Evolutionary conservation across 1,139 yeast genomes (phyloP), one percentile per base, ranked within the genome.

Genomic region (Meyerozyma athensensis): DNA sequence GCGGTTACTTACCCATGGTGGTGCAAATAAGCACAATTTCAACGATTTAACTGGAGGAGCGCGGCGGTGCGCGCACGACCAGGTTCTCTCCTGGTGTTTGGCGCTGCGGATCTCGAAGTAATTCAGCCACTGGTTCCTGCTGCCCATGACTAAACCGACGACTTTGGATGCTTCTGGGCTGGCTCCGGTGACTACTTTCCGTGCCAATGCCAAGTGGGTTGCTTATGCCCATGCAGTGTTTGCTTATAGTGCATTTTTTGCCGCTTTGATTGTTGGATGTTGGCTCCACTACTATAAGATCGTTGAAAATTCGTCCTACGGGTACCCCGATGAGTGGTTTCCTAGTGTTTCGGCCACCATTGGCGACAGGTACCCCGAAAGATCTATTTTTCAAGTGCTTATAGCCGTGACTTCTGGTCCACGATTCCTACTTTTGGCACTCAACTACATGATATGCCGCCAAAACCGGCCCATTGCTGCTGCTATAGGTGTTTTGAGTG

Each of bases 281-380:
- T 67, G 67, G 42, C 68, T 89, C 12, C 97, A 89, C 59, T 89
- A 81, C 58, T 67, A 83, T 44, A 90, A 92, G 58, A 92, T 92
- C 53, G 96, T 92, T 9, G 71, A 81, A 51, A 92, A 92, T 58
- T 83, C 92, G 33, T 77, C 79, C 44, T 90, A 70, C 54, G 95
- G 96, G 0, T 92, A 86, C 55, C 98, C 98, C 1, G 94, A 89
- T 42, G 98, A 92, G 61, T 92, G 98, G 98, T 90, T 92, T 54
- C 98, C 98, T 1, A 83, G 95, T 51, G 98, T 92, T 2, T 84
- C 95, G 22, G 97, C 98, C 1, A 78, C 98, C 1, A 92, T 92
- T 56, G 98, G 98, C 36, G 98, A 92, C 56, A 63, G 97, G 46
- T 92, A 89, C 55, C 98, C 98, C 0, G 98, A 92, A 61, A 72